Conservation (phyloP, 192 early-diverging fungal species). For the Fimicolochytrium jonesii region DNA sequence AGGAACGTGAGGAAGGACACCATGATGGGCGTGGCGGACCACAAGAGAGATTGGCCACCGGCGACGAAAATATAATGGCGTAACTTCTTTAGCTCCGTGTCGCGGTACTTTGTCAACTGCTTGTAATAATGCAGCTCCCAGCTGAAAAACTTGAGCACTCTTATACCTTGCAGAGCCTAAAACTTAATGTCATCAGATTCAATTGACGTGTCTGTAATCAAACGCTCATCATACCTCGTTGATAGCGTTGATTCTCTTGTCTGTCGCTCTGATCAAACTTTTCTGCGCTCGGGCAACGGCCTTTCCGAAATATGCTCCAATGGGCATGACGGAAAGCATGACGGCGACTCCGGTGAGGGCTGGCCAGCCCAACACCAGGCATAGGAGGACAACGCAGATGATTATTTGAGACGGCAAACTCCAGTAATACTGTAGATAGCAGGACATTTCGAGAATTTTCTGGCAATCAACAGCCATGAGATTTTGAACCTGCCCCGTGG, state of each 20-base stretch:
- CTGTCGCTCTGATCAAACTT: conserved; percentile 59
- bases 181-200: no score
- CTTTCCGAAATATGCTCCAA: conserved; percentile 27
- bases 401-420: conserved; percentile 24
- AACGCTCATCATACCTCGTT: no score
- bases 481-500: conserved; percentile 32
- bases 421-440: conserved; percentile 22
- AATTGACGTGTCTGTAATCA: no score
- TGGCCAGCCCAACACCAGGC: conserved; percentile 72
- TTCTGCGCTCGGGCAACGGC: conserved; percentile 44
- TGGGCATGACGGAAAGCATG: conserved; percentile 47
- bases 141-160: conserved; percentile 79
- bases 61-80: conserved; percentile 14
- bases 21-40: conserved; percentile 34
- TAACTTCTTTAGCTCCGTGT: conserved; percentile 55
- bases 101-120: conserved; percentile 59
- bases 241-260: conserved; percentile 75
- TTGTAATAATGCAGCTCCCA: conserved; percentile 64
- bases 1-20: conserved; percentile 57
- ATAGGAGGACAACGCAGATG: conserved; percentile 66
- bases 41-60: conserved; percentile 10
- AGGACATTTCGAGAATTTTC: conserved; percentile 33
- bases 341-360: conserved; percentile 74
- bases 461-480: conserved; percentile 33
- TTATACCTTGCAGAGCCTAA: conserved; percentile 84